Conservation (phyloP, 2,329 filamentous ascomycete species). For the Colletotrichum somersetense region DNA sequence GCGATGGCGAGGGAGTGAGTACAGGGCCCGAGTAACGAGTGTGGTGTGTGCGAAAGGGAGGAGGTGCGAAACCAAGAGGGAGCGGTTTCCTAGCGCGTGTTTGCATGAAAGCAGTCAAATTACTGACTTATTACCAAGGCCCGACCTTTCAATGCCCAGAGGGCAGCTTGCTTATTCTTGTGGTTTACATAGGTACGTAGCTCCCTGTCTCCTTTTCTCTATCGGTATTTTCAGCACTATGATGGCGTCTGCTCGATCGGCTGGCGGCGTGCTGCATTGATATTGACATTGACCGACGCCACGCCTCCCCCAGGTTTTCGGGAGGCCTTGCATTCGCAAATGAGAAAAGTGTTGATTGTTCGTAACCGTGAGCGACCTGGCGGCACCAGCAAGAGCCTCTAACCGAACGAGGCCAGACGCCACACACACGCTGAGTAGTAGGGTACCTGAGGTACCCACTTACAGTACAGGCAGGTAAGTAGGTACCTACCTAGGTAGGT, state of each 20-base stretch:
- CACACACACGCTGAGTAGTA: not conserved
- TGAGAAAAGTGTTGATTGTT: not conserved
- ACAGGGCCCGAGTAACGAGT: not conserved
- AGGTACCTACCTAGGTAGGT: not conserved
- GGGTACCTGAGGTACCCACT: not conserved
- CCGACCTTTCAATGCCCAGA: not conserved
- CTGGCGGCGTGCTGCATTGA: not conserved
- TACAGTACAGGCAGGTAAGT: too few species aligned
- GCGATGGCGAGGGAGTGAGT: not conserved
- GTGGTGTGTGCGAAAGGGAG: not conserved
- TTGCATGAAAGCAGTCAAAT: constrained; percentile 23
- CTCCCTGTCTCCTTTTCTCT: not conserved
- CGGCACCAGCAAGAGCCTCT: not conserved
- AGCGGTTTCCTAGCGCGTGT: constrained; percentile 5
- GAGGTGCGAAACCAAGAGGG: not conserved
- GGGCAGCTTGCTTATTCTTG: constrained; percentile 15
- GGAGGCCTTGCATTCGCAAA: not conserved
- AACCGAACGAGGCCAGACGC: constrained; percentile 1
- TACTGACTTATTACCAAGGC: constrained; percentile 15
- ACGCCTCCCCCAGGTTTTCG: not conserved
- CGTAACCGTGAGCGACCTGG: not conserved
- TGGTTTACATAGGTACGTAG: too few species aligned
- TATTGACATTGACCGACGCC: not conserved
- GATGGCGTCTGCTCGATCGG: not conserved
- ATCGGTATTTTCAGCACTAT: not conserved